phyloP scores from a whole-genome alignment of 2,329 filamentous ascomycete species.

The Hymenoscyphus infarciens region DNA sequence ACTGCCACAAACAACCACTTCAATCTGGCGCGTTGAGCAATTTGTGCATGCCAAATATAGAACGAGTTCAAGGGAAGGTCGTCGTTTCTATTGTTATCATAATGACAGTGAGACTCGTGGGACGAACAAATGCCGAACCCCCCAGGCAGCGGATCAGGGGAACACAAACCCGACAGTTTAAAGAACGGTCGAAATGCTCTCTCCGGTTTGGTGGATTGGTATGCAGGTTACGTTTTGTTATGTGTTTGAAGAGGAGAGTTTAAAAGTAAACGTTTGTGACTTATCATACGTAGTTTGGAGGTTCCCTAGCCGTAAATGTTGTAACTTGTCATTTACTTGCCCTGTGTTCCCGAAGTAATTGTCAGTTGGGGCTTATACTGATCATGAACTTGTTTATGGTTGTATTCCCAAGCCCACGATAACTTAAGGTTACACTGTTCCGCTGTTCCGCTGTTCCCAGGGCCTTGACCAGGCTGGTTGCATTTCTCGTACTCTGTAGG shows the following conservation, averaged over 20 bases:
- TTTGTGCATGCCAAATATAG: neutral
- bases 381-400: neutral
- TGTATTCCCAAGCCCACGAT: conserved; percentile 4
- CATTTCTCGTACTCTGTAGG: neutral
- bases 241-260: neutral
- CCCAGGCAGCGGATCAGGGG: neutral
- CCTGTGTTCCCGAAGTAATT: neutral
- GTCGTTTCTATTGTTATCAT: neutral
- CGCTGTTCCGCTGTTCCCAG: neutral
- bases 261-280: neutral
- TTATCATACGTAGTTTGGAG: neutral
- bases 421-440: neutral
- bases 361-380: neutral
- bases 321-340: neutral
- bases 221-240: neutral
- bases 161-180: neutral
- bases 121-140: neutral
- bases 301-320: neutral
- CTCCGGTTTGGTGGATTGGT: neutral
- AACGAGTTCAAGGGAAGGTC: neutral
- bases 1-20: neutral
- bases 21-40: neutral
- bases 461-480: neutral
- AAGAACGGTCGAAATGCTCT: neutral
- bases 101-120: neutral